phyloP scores from a whole-genome alignment of 169 alveolate species.

The Amoebophrya sp. region DNA sequence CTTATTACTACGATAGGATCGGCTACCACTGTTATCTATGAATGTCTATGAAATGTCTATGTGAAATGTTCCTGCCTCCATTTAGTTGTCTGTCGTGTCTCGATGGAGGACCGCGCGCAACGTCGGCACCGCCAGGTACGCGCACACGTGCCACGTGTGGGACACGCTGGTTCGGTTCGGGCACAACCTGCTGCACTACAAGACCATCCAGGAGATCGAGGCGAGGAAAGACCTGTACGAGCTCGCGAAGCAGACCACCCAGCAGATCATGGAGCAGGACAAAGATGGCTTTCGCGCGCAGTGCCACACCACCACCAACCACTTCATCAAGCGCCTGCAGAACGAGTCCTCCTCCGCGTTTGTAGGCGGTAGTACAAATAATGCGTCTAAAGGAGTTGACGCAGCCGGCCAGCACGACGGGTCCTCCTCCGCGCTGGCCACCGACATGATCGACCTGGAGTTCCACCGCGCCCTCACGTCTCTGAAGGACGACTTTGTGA shows the following conservation, averaged over 20 bases:
- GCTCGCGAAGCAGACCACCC: not conserved
- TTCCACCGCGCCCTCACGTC: not conserved
- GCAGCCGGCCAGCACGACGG: not conserved
- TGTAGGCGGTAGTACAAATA: too few species aligned
- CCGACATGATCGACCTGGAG: not conserved
- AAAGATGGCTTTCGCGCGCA: not conserved
- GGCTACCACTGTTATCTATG: too few species aligned
- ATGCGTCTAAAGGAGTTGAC: not conserved
- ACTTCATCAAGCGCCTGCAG: not conserved
- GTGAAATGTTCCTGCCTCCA: too few species aligned
- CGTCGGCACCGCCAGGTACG: not conserved
- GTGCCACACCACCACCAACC: not conserved
- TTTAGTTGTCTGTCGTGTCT: too few species aligned
- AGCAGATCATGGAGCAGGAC: not conserved
- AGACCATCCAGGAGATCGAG: not conserved
- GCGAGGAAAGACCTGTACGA: not conserved
- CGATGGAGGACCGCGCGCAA: too few species aligned
- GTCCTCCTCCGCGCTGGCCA: too few species aligned
- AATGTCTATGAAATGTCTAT: too few species aligned
- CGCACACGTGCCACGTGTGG: not conserved
- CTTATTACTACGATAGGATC: too few species aligned
- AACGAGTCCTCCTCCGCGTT: too few species aligned
- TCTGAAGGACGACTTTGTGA: not conserved
- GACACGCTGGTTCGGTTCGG: not conserved
- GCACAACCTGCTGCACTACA: not conserved